phyloP scores from a whole-genome alignment of 345 rosid species.

The Corymbia maculata region DNA sequence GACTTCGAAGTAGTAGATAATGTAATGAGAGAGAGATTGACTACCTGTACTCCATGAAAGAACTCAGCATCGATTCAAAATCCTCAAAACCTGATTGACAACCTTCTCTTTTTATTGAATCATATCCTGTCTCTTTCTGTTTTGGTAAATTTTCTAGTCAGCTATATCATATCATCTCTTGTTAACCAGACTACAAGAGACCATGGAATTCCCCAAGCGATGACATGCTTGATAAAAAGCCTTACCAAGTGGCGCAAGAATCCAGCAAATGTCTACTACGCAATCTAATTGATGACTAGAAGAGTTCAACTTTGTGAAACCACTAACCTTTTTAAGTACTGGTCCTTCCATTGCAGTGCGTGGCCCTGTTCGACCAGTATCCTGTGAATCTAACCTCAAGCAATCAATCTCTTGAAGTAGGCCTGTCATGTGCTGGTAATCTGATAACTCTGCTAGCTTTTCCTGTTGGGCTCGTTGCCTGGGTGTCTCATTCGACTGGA shows the following conservation, averaged over 20 bases:
- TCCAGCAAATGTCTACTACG: not conserved
- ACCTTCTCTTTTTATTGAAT: constrained; percentile 18
- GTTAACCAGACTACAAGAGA: constrained; percentile 47
- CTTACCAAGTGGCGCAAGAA: not conserved
- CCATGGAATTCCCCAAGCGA: constrained; percentile 26
- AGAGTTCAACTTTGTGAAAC: not conserved
- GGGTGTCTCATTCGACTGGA: not conserved
- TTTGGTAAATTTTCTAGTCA: constrained; percentile 4
- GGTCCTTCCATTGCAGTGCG: not conserved
- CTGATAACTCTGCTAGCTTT: not conserved
- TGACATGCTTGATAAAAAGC: not conserved
- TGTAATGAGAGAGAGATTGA: not conserved
- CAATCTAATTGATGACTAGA: not conserved
- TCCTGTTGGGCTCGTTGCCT: not conserved
- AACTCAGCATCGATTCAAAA: constrained; percentile 33
- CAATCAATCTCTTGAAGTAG: not conserved
- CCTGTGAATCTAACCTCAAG: not conserved
- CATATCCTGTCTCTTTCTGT: constrained; percentile 24
- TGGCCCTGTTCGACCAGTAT: not conserved
- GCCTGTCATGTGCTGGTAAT: not conserved
- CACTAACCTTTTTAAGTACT: not conserved
- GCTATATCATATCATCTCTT: constrained; percentile 30
- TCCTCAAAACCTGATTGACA: constrained; percentile 40
- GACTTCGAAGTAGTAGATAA: not conserved
- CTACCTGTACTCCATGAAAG: constrained; percentile 49